Percentiles rank a stretch among this genome's conserved stretches.
Evolutionary conservation across 169 alveolate species (phyloP).

Genomic region (Cryptosporidium sp.): DNA sequence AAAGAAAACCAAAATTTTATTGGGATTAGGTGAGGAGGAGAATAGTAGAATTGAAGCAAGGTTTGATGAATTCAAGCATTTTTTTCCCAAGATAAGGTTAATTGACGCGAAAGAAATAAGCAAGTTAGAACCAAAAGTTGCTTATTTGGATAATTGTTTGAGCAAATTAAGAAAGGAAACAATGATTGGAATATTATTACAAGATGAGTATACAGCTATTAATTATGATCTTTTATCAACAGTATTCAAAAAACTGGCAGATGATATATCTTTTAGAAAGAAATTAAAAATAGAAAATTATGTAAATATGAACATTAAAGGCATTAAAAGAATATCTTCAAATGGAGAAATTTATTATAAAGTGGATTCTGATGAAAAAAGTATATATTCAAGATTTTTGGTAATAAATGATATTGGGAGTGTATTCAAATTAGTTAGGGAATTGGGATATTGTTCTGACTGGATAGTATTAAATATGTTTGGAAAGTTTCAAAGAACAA

Average conservation of each 20-base stretch:
- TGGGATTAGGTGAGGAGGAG: conserved; percentile 51
- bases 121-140: conserved; percentile 24
- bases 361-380: not conserved
- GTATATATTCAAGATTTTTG: conserved; percentile 9
- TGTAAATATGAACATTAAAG: not conserved
- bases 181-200: conserved; percentile 1
- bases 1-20: conserved; percentile 2
- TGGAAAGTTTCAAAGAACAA: conserved; percentile 4
- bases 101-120: conserved; percentile 4
- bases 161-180: conserved; percentile 10
- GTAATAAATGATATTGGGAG: conserved; percentile 20
- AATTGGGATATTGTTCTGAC: conserved; percentile 38
- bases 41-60: conserved; percentile 4
- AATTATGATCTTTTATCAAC: conserved; percentile 22
- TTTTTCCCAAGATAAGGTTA: conserved; percentile 20
- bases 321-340: conserved; percentile 29
- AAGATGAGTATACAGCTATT: conserved; percentile 12
- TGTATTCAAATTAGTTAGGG: not conserved
- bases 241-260: not conserved
- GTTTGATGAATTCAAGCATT: conserved; percentile 19
- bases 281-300: not conserved
- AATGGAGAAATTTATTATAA: conserved; percentile 26
- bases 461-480: not conserved
- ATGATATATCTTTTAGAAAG: not conserved
- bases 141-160: not conserved